Conservation (phyloP, 2,329 filamentous ascomycete genomes). For the Epichloe baconii region DNA sequence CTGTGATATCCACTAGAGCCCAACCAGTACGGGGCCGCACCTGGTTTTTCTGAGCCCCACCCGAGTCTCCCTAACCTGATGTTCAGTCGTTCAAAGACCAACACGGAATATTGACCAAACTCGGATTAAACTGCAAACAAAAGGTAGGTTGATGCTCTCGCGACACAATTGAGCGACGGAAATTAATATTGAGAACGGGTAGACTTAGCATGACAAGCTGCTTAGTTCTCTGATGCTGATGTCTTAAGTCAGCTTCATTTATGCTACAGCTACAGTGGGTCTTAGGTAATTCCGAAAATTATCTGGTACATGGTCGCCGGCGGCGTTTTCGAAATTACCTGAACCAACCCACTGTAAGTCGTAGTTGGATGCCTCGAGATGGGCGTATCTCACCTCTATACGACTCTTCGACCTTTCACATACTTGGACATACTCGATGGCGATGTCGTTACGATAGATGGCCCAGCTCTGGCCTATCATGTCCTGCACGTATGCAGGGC, state of each 20-base stretch:
- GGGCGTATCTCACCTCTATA: conserved; percentile 47
- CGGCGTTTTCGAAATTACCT: too few species aligned
- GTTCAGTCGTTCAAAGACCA: too few species aligned
- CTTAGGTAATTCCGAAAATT: too few species aligned
- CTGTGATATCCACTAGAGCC: too few species aligned
- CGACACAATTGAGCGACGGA: not conserved
- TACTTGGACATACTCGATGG: conserved; percentile 26
- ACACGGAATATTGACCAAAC: not conserved
- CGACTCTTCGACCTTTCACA: conserved; percentile 40
- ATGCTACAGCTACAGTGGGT: not conserved
- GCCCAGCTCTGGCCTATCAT: conserved; percentile 65
- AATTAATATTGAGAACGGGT: not conserved
- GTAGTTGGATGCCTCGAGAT: conserved; percentile 19
- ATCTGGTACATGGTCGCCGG: too few species aligned
- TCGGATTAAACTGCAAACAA: too few species aligned
- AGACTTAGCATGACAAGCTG: not conserved
- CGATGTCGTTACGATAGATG: conserved; percentile 50
- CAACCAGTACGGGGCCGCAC: too few species aligned
- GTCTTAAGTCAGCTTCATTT: too few species aligned
- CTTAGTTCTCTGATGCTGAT: not conserved
- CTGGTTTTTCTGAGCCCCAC: too few species aligned
- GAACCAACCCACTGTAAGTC: not conserved
- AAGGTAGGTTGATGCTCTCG: not conserved
- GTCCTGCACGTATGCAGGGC: conserved; percentile 45
- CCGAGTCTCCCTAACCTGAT: too few species aligned